phyloP scores from a whole-genome alignment of 2,329 filamentous ascomycete genomes.

The Lecanosticta acicola region DNA sequence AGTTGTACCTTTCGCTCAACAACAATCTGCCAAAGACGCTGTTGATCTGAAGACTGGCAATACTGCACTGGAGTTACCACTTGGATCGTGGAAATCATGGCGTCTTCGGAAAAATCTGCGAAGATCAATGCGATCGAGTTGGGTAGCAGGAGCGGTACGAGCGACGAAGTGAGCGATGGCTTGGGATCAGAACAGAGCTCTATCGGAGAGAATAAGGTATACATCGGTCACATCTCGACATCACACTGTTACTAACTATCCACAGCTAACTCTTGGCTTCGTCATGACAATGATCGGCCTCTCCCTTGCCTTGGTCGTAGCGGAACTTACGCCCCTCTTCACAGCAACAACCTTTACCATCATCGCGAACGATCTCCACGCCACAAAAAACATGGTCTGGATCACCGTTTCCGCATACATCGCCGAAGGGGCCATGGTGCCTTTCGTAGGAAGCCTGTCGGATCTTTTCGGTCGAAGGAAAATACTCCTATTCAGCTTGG shows the following conservation, averaged over 20 bases:
- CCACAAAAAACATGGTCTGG: constrained; percentile 16
- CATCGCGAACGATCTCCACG: constrained; percentile 11
- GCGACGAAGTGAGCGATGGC: background rate
- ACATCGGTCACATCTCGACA: background rate
- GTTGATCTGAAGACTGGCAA: no score
- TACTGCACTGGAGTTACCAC: background rate
- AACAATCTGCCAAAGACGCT: no score
- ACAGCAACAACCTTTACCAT: constrained; percentile 17
- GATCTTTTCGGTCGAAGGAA: constrained; percentile 13
- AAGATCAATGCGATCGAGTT: background rate
- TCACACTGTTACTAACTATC: constrained; percentile 1
- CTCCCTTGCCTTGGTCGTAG: constrained; percentile 13
- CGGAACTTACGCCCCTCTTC: constrained; percentile 19
- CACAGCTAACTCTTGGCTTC: constrained; percentile 11
- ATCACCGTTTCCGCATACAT: constrained; percentile 16
- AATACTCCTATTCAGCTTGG: constrained; percentile 9
- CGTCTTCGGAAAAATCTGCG: background rate
- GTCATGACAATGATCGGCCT: constrained; percentile 18
- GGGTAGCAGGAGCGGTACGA: background rate
- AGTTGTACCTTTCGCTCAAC: background rate
- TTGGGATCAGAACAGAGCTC: background rate
- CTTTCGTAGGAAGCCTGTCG: constrained; percentile 13
- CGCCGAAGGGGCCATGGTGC: constrained; percentile 14
- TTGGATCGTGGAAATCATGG: background rate
- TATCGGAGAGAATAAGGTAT: constrained; percentile 10